phyloP scores from a whole-genome alignment of 495 filamentous ascomycete genomes.

The Xylaria venustula region DNA sequence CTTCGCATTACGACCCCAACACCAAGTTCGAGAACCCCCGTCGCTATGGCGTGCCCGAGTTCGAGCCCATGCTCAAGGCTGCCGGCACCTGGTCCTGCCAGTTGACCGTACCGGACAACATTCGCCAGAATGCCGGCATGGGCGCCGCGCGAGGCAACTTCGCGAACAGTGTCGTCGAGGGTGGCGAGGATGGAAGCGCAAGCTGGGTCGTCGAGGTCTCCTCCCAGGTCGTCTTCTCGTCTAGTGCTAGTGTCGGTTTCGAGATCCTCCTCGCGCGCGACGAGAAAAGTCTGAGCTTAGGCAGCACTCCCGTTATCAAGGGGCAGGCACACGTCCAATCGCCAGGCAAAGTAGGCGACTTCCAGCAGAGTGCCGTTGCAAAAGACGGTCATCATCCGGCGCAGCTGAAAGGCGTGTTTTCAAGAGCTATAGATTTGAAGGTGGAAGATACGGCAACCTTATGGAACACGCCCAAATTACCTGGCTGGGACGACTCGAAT shows the following conservation, averaged over 20 bases:
- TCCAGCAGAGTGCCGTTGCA: slow-evolving; percentile 52
- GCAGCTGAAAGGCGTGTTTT: slow-evolving; percentile 73
- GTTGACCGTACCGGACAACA: slow-evolving; percentile 72
- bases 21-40: slow-evolving; percentile 61
- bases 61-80: slow-evolving; percentile 94
- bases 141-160: slow-evolving; percentile 35
- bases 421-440: slow-evolving; percentile 67
- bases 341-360: slow-evolving; percentile 72
- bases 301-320: slow-evolving; percentile 49
- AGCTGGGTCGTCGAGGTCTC: slow-evolving; percentile 91
- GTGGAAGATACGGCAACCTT: slow-evolving; percentile 85
- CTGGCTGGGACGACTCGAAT: slow-evolving; percentile 53
- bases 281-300: slow-evolving; percentile 71
- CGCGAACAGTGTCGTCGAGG: slow-evolving; percentile 25
- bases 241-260: slow-evolving; percentile 82
- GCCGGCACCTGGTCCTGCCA: slow-evolving; percentile 79
- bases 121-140: slow-evolving; percentile 53
- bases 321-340: slow-evolving; percentile 42
- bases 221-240: slow-evolving; percentile 89
- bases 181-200: slow-evolving; percentile 49
- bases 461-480: slow-evolving; percentile 87
- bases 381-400: slow-evolving; percentile 49
- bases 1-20: slow-evolving; percentile 76
- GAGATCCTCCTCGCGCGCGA: slow-evolving; percentile 85
- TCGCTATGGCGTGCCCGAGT: slow-evolving; percentile 71